Percentiles rank a stretch among this genome's conserved stretches.
Conservation (phyloP, 768 basidiomycete species). For the Phaeotremella skinneri region DNA sequence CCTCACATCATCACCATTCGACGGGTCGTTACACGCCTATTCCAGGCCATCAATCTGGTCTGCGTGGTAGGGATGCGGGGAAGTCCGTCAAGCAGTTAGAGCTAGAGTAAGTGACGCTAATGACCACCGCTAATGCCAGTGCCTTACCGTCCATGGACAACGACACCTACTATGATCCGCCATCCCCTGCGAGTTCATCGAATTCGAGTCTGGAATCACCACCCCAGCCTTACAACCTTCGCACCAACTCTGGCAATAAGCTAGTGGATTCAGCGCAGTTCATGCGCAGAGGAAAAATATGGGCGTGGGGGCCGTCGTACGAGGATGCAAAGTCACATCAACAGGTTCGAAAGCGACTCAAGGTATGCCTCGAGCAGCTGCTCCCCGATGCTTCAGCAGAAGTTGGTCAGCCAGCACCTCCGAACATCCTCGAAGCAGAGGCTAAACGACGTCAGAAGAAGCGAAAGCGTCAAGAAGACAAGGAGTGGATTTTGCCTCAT, state of each 20-base stretch:
- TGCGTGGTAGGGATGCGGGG: not conserved
- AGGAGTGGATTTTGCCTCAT: constrained; percentile 35
- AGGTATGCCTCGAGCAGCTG: constrained; percentile 31
- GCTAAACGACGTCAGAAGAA: constrained; percentile 13
- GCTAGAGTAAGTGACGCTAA: not conserved
- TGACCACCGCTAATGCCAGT: constrained; percentile 12
- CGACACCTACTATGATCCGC: constrained; percentile 33
- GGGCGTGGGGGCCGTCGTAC: constrained; percentile 49
- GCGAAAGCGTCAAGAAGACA: constrained; percentile 21
- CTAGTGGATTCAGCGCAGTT: constrained; percentile 37
- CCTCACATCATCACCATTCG: not conserved
- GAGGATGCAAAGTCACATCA: constrained; percentile 38
- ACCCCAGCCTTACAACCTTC: constrained; percentile 14
- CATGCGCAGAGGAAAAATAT: constrained; percentile 47
- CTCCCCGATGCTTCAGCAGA: constrained; percentile 43
- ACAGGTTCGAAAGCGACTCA: constrained; percentile 34
- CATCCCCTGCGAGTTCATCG: constrained; percentile 17
- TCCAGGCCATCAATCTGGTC: not conserved
- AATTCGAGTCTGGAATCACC: constrained; percentile 8
- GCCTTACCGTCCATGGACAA: constrained; percentile 41
- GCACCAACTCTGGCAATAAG: constrained; percentile 48
- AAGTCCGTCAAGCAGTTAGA: constrained; percentile 9
- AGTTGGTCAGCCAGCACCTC: constrained; percentile 28
- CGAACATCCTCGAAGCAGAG: constrained; percentile 24
- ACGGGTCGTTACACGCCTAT: not conserved